Evolutionary conservation across 2,329 filamentous ascomycete species (phyloP).

Genomic region (Trichoderma asperellum): DNA sequence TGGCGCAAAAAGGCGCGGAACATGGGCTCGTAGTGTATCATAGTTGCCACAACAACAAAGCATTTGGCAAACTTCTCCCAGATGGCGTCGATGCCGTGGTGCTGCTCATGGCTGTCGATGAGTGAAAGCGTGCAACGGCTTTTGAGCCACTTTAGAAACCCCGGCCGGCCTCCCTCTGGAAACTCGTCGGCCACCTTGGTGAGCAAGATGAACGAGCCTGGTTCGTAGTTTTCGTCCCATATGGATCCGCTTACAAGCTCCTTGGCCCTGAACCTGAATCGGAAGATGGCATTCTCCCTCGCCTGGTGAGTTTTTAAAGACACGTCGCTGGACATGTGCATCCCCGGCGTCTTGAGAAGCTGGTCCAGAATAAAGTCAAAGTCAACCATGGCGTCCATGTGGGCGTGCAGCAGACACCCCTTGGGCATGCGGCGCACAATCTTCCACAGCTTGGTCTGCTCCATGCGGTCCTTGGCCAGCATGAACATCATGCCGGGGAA

Average conservation of each 20-base stretch:
- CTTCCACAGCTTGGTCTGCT: slow-evolving; percentile 80
- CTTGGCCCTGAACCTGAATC: slow-evolving; percentile 63
- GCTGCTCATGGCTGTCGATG: slow-evolving; percentile 75
- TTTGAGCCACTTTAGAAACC: slow-evolving; percentile 79
- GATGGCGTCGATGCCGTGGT: slow-evolving; percentile 80
- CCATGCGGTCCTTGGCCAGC: slow-evolving; percentile 83
- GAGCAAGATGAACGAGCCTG: slow-evolving; percentile 61
- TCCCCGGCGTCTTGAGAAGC: slow-evolving; percentile 71
- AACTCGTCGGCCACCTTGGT: slow-evolving; percentile 71
- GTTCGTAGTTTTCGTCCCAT: slow-evolving; percentile 68
- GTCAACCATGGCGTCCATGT: slow-evolving; percentile 90
- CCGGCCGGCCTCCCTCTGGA: slow-evolving; percentile 69
- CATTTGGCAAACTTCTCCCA: slow-evolving; percentile 81
- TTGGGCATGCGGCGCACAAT: slow-evolving; percentile 89
- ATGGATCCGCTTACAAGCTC: slow-evolving; percentile 55
- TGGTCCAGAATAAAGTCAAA: slow-evolving; percentile 77
- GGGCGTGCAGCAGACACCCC: slow-evolving; percentile 81
- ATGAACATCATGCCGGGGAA: slow-evolving; percentile 95
- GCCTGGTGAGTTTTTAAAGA: slow-evolving; percentile 59
- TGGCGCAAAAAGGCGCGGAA: slow-evolving; percentile 75
- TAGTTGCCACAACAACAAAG: slow-evolving; percentile 72
- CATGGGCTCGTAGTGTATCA: slow-evolving; percentile 90
- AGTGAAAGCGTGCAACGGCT: slow-evolving; percentile 71
- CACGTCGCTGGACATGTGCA: slow-evolving; percentile 68
- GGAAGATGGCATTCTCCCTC: slow-evolving; percentile 58